These are phyloP conservation scores for Chytriomyces sp. DNA, from an alignment of 192 early-diverging fungal species.

Conservation along the genomic window DNA sequence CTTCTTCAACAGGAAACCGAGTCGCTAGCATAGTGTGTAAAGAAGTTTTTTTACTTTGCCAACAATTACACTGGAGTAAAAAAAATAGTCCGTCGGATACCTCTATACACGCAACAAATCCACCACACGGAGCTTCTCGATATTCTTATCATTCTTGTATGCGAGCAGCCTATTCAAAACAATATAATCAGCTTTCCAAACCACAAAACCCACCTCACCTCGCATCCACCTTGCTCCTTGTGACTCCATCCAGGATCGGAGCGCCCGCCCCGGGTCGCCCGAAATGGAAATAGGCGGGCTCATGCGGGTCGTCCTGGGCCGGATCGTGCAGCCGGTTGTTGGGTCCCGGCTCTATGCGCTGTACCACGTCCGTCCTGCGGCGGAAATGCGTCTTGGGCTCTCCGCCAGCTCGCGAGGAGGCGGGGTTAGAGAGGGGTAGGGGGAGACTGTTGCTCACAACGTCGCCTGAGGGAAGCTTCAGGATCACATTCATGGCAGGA, in stretches of 20 bases:
- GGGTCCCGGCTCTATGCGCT: constrained; percentile 8
- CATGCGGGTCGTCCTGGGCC: constrained; percentile 25
- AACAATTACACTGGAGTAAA: no score
- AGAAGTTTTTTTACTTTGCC: no score
- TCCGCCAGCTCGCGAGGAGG: neutral
- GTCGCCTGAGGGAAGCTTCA: neutral
- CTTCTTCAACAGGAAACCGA: no score
- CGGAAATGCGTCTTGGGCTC: neutral
- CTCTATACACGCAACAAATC: constrained; percentile 14
- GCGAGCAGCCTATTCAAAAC: constrained; percentile 4
- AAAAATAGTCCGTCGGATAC: neutral
- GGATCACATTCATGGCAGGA: neutral
- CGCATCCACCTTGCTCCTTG: constrained; percentile 19
- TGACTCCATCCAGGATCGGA: constrained; percentile 7
- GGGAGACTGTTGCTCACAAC: constrained; percentile 11
- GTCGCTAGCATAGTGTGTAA: no score
- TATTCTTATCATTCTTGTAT: constrained; percentile 7
- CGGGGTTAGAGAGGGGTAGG: neutral
- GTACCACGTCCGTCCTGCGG: constrained; percentile 22
- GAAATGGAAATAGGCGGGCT: constrained; percentile 25
- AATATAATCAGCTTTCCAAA: neutral
- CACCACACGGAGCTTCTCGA: constrained; percentile 16
- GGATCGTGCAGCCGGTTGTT: constrained; percentile 22
- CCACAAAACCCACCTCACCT: neutral
- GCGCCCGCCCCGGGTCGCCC: constrained; percentile 18